phyloP scores from a whole-genome alignment of 2,329 filamentous ascomycete genomes.

The Neocatenulostroma microsporum region DNA sequence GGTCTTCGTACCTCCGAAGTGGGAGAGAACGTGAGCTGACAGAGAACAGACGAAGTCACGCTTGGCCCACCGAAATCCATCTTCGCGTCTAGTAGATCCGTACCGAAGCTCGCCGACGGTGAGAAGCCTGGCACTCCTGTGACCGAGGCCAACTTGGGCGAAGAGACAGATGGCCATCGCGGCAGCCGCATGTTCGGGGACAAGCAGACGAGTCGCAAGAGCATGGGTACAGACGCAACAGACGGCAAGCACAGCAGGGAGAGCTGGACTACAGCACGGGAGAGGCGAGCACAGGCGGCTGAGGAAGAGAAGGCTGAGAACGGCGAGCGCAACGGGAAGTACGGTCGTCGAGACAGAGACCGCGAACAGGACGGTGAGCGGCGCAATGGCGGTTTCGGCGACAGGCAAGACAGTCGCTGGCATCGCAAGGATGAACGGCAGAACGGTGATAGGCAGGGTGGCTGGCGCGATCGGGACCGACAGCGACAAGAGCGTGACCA shows the following conservation, averaged over 20 bases:
- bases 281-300: slow-evolving; percentile 42
- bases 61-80: slow-evolving; percentile 76
- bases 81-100: slow-evolving; percentile 67
- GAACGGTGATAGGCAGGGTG: slow-evolving; percentile 42
- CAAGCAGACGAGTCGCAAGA: slow-evolving; percentile 36
- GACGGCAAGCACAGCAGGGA: slow-evolving; percentile 51
- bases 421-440: slow-evolving; percentile 33
- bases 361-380: slow-evolving; percentile 45
- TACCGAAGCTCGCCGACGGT: slow-evolving; percentile 29
- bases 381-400: slow-evolving; percentile 57
- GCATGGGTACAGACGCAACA: slow-evolving; percentile 27
- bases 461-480: slow-evolving; percentile 48
- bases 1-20: too few species aligned
- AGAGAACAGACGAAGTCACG: slow-evolving; percentile 66
- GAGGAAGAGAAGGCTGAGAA: slow-evolving; percentile 59
- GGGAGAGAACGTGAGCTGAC: slow-evolving; percentile 9
- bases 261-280: slow-evolving; percentile 67
- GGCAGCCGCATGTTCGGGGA: slow-evolving; percentile 37
- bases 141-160: slow-evolving; percentile 29
- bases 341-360: slow-evolving; percentile 20
- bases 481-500: slow-evolving; percentile 44
- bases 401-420: slow-evolving; percentile 65
- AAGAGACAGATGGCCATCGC: slow-evolving; percentile 29
- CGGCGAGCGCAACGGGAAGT: slow-evolving; percentile 47
- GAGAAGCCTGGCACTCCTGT: slow-evolving; percentile 22